phyloP scores from a whole-genome alignment of 768 basidiomycete species.

The Russula sp. region DNA sequence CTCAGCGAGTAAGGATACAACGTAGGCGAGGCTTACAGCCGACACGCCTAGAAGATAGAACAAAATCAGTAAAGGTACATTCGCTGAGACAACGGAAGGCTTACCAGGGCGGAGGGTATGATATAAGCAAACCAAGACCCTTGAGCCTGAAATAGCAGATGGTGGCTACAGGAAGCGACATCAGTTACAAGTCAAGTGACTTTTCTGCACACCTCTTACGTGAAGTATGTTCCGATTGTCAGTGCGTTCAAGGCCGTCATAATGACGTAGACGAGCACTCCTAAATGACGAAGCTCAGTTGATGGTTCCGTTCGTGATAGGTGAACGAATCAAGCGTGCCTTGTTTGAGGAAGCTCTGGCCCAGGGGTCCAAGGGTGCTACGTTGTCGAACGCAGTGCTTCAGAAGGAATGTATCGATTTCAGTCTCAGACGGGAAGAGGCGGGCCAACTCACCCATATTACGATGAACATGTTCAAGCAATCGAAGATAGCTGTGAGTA shows the following conservation, averaged over 20 bases:
- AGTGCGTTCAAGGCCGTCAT: slow-evolving; percentile 27
- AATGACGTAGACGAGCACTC: slow-evolving; percentile 25
- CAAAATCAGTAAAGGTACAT: not conserved
- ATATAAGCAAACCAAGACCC: slow-evolving; percentile 29
- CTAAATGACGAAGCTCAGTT: slow-evolving; percentile 13
- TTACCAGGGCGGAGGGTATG: slow-evolving; percentile 26
- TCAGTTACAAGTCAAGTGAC: not conserved
- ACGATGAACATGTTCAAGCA: slow-evolving; percentile 19
- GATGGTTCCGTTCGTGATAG: not conserved
- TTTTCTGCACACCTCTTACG: slow-evolving; percentile 4
- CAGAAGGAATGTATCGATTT: not conserved
- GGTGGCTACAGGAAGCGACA: slow-evolving; percentile 4
- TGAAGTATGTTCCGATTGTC: slow-evolving; percentile 28
- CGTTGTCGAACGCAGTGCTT: slow-evolving; percentile 26
- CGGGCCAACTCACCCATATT: slow-evolving; percentile 6
- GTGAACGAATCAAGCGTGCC: slow-evolving; percentile 14
- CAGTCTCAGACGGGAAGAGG: not conserved
- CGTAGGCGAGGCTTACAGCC: slow-evolving; percentile 12
- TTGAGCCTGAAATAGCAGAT: slow-evolving; percentile 11
- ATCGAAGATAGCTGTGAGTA: slow-evolving; percentile 18
- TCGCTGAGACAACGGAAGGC: not conserved
- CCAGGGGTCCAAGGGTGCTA: slow-evolving; percentile 20
- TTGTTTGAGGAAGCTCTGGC: slow-evolving; percentile 26
- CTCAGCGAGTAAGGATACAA: not conserved
- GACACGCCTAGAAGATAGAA: slow-evolving; percentile 18